Evolutionary conservation across 139 green algal genomes (phyloP).

Genomic region (Haematococcus lacustris): DNA sequence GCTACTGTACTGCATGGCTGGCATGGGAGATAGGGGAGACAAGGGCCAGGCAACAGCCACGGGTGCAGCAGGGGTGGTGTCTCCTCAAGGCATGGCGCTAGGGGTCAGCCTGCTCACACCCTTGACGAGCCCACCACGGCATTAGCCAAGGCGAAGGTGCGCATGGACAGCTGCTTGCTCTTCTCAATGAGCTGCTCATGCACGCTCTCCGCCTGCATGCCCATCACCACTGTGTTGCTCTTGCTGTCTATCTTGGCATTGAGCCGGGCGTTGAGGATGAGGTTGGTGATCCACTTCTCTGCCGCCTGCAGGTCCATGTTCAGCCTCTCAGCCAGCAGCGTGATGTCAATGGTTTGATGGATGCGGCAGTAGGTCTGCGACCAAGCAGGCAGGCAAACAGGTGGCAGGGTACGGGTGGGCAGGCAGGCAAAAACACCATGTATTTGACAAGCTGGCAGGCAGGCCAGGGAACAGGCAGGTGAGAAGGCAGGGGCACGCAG

Average conservation of each 20-base stretch:
- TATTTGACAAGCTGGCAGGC: too few species aligned
- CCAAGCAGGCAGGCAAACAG: neutral
- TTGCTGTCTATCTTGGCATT: slow-evolving; percentile 96
- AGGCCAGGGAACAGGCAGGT: too few species aligned
- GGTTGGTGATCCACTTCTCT: slow-evolving; percentile 93
- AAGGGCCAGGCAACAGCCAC: too few species aligned
- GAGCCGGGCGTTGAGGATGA: slow-evolving; percentile 86
- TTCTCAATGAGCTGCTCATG: slow-evolving; percentile 79
- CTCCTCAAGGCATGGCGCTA: too few species aligned
- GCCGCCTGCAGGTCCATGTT: slow-evolving; percentile 76
- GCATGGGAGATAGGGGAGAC: too few species aligned
- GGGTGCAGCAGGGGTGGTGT: too few species aligned
- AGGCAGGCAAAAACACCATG: too few species aligned
- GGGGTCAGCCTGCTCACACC: slow-evolving; percentile 15
- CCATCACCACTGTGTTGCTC: slow-evolving; percentile 92
- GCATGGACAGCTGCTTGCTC: slow-evolving; percentile 72
- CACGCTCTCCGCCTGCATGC: slow-evolving; percentile 49
- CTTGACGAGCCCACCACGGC: slow-evolving; percentile 53
- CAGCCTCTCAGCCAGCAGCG: slow-evolving; percentile 75
- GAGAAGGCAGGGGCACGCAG: too few species aligned
- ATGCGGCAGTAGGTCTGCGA: slow-evolving; percentile 58
- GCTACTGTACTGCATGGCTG: too few species aligned
- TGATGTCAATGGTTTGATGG: slow-evolving; percentile 87
- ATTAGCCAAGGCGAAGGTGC: slow-evolving; percentile 87
- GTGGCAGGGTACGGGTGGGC: too few species aligned